Conservation (phyloP, 768 basidiomycete species). For the Porpolomopsis calyptriformis region DNA sequence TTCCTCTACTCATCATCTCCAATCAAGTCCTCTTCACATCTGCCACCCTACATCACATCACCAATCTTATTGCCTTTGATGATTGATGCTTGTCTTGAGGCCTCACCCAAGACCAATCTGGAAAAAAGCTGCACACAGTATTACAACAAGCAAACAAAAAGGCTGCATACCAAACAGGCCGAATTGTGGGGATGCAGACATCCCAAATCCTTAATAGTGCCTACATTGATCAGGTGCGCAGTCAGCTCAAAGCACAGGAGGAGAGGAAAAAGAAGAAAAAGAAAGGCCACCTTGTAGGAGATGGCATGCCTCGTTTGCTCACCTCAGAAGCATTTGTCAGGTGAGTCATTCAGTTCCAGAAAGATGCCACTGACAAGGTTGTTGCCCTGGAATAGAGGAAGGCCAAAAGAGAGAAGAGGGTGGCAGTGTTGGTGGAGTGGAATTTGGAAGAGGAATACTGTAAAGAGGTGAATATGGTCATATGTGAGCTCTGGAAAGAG, state of each 20-base stretch:
- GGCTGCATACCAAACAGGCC: neutral
- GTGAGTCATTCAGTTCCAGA: neutral
- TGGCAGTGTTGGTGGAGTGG: neutral
- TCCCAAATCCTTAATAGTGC: conserved; percentile 14
- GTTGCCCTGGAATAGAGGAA: conserved; percentile 9
- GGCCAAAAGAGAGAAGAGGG: conserved; percentile 9
- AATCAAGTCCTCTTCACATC: neutral
- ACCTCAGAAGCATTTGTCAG: conserved; percentile 14
- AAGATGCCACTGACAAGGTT: neutral
- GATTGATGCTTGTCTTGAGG: neutral
- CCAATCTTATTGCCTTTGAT: neutral
- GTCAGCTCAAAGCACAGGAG: conserved; percentile 12
- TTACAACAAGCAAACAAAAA: neutral
- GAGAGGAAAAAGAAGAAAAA: conserved; percentile 13
- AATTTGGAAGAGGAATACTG: neutral
- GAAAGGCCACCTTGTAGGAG: conserved; percentile 12
- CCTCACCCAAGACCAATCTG: neutral
- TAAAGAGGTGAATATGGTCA: neutral
- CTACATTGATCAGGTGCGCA: conserved; percentile 11
- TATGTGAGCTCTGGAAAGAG: neutral
- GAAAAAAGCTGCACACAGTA: conserved; percentile 1
- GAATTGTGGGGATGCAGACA: conserved; percentile 2
- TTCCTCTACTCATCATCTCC: neutral
- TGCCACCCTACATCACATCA: neutral
- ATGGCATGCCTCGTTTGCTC: conserved; percentile 17